Percentiles rank a stretch among this genome's conserved stretches.
These are phyloP conservation scores for Schoenoplectus triqueter DNA, from an alignment of 202 grass and related monocot genomes.

Conservation along the genomic window DNA sequence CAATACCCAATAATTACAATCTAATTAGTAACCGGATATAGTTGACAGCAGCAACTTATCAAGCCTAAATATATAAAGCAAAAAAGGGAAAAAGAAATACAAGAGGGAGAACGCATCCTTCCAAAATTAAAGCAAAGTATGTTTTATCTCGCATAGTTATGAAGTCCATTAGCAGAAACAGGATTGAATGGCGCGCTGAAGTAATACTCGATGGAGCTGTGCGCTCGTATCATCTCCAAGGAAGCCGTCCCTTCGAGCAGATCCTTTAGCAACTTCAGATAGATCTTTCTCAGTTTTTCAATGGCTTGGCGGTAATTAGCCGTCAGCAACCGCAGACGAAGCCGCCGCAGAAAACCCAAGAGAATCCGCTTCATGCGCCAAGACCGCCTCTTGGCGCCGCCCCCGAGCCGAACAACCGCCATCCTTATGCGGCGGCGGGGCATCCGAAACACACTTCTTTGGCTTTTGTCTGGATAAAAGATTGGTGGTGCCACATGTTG, in stretches of 20 bases:
- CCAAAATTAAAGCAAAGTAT: not conserved
- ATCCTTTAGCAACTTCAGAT: slow-evolving; percentile 48
- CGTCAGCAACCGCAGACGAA: slow-evolving; percentile 56
- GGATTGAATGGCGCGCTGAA: slow-evolving; percentile 57
- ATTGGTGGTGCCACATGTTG: slow-evolving; percentile 14
- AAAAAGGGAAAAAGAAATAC: not conserved
- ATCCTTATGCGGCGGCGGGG: slow-evolving; percentile 42
- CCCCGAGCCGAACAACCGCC: slow-evolving; percentile 58
- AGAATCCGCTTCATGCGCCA: slow-evolving; percentile 38
- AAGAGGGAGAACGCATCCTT: not conserved
- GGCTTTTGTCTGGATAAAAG: not conserved
- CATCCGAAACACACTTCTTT: not conserved
- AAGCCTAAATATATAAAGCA: not conserved
- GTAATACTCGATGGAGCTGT: slow-evolving; percentile 49
- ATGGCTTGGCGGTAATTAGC: slow-evolving; percentile 54
- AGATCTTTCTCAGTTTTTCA: slow-evolving; percentile 50
- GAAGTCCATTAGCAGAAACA: slow-evolving; percentile 46
- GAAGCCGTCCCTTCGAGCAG: slow-evolving; percentile 56
- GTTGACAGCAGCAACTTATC: not conserved
- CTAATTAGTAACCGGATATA: not conserved
- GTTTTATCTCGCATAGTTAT: slow-evolving; percentile 5
- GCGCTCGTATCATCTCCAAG: slow-evolving; percentile 46
- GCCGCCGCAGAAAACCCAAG: slow-evolving; percentile 46
- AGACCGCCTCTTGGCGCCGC: not conserved
- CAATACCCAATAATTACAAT: not conserved